Evolutionary conservation across 2,329 filamentous ascomycete genomes (phyloP).

Genomic region (Metarhizium guizhouense): DNA sequence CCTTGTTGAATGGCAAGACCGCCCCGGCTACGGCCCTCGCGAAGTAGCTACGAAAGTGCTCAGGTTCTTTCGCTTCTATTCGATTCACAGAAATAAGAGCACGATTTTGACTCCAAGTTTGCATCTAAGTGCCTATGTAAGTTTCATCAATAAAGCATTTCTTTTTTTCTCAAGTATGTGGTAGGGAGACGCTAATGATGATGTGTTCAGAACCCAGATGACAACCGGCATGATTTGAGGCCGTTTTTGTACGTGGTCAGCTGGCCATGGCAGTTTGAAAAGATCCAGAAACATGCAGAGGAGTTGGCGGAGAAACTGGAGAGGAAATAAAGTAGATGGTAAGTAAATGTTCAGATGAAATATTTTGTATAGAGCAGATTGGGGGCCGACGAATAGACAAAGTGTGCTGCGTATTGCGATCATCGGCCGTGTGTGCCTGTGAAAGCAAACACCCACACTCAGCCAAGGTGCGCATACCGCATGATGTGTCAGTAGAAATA

Average conservation of each 20-base stretch:
- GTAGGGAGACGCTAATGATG: neutral
- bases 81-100: constrained; percentile 58
- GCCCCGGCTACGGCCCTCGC: constrained; percentile 17
- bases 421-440: no score
- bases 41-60: constrained; percentile 35
- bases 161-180: no score
- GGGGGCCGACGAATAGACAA: no score
- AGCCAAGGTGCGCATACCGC: no score
- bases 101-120: constrained; percentile 50
- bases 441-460: no score
- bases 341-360: no score
- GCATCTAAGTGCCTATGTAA: constrained; percentile 23
- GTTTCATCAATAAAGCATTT: no score
- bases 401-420: no score
- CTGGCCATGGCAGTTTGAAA: constrained; percentile 32
- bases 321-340: no score
- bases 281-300: constrained; percentile 29
- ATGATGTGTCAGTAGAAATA: no score
- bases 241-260: constrained; percentile 31
- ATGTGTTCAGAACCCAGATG: constrained; percentile 20
- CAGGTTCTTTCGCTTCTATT: constrained; percentile 38
- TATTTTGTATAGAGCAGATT: no score
- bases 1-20: constrained; percentile 27
- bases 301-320: constrained; percentile 18
- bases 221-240: constrained; percentile 30